Evolutionary conservation across 2,329 filamentous ascomycete species (phyloP).

Genomic region (Ceratocystis albifundus): DNA sequence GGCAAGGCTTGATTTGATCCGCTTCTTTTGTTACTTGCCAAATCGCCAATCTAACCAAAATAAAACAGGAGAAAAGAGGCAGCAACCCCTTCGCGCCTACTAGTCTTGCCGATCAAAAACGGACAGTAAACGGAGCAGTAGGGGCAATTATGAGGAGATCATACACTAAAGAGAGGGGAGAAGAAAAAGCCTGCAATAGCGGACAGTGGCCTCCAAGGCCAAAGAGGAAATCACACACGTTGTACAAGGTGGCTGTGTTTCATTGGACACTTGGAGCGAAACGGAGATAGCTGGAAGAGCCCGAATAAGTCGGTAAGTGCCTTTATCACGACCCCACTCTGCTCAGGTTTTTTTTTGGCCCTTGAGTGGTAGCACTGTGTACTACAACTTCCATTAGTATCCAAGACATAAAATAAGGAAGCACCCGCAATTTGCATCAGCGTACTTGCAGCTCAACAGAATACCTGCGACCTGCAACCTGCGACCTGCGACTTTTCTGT

Average conservation of each 20-base stretch:
- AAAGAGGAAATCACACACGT: not conserved
- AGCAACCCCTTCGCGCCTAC: not conserved
- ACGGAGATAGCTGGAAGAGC: too few species aligned
- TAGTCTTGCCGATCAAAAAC: constrained; percentile 1
- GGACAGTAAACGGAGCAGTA: constrained; percentile 2
- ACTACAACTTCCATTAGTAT: not conserved
- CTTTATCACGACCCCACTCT: not conserved
- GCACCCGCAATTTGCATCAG: not conserved
- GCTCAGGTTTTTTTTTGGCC: not conserved
- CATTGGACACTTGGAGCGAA: not conserved
- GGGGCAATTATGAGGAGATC: not conserved
- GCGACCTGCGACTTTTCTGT: not conserved
- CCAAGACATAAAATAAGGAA: not conserved
- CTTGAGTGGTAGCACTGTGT: not conserved
- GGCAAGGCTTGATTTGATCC: not conserved
- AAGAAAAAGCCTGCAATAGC: not conserved
- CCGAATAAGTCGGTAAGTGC: not conserved
- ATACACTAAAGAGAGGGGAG: not conserved
- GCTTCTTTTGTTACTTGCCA: not conserved
- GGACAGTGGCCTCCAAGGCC: too few species aligned
- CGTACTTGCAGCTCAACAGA: not conserved
- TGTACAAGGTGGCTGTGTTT: constrained; percentile 9
- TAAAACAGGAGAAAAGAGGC: not conserved
- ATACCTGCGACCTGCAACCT: too few species aligned
- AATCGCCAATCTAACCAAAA: not conserved